A percentile compares a stretch with the other conserved stretches of the same genome.
Evolutionary conservation across 2,329 filamentous ascomycete species (phyloP).

Genomic region (Mollisiaceae sp.): DNA sequence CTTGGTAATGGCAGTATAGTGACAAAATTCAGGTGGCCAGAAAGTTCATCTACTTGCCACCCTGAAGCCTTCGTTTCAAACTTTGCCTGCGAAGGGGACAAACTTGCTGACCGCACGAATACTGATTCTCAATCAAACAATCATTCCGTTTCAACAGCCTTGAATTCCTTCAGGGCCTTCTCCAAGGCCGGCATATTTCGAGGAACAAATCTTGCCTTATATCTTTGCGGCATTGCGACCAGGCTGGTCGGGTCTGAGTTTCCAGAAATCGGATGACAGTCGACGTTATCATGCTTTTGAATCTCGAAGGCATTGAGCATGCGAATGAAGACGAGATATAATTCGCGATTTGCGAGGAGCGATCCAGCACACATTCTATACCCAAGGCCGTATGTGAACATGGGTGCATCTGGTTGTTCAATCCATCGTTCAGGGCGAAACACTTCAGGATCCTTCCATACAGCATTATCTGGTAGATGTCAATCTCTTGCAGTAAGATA

Average conservation of each 20-base stretch:
- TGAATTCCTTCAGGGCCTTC: conserved; percentile 45
- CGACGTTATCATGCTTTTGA: conserved; percentile 56
- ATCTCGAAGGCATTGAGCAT: conserved; percentile 66
- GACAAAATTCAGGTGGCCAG: no score
- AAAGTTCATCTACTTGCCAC: no score
- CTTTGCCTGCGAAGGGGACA: no score
- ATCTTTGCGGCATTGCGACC: conserved; percentile 63
- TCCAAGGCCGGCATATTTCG: conserved; percentile 53
- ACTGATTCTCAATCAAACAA: conserved; percentile 59
- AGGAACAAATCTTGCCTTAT: conserved; percentile 63
- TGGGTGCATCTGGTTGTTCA: conserved; percentile 61
- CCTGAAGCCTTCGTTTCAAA: no score
- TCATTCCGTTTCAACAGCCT: conserved; percentile 54
- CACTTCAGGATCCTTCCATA: conserved; percentile 62
- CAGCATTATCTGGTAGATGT: conserved; percentile 49
- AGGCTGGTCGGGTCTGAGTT: conserved; percentile 66
- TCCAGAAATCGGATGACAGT: conserved; percentile 63
- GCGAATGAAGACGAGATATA: conserved; percentile 68
- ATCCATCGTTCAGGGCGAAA: conserved; percentile 69
- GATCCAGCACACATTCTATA: conserved; percentile 72
- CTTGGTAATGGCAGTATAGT: no score
- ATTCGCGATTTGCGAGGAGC: conserved; percentile 65
- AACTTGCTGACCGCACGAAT: conserved; percentile 51
- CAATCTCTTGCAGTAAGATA: conserved; percentile 8
- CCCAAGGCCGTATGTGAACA: conserved; percentile 70